These are phyloP conservation scores for Hypoxylon sp. DNA, from an alignment of 2,329 filamentous ascomycete species.

Conservation along the genomic window DNA sequence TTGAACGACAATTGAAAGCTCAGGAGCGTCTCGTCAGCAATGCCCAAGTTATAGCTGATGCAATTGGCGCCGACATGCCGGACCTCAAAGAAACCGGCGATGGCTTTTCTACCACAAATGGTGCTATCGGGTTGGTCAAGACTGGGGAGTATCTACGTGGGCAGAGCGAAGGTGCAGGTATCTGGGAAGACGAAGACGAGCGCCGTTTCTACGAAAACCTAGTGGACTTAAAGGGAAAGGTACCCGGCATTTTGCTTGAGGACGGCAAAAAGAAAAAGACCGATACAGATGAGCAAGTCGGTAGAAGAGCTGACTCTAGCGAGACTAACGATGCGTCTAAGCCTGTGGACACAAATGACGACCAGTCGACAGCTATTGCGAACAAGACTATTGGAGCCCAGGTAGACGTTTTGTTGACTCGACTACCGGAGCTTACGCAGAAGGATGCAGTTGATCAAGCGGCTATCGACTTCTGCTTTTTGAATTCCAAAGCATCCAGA, in stretches of 20 bases:
- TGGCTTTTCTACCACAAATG: slow-evolving; percentile 69
- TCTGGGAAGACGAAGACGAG: slow-evolving; percentile 99
- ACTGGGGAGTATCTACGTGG: slow-evolving; percentile 91
- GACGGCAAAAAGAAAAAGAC: slow-evolving; percentile 93
- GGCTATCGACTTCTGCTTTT: slow-evolving; percentile 95
- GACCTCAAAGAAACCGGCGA: slow-evolving; percentile 86
- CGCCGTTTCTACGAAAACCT: slow-evolving; percentile 97
- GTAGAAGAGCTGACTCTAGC: slow-evolving; percentile 72
- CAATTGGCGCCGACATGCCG: slow-evolving; percentile 90
- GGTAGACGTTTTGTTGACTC: slow-evolving; percentile 87
- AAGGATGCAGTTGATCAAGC: slow-evolving; percentile 93
- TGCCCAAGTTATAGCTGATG: slow-evolving; percentile 89
- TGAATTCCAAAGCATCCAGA: slow-evolving; percentile 97
- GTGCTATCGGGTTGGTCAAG: slow-evolving; percentile 91
- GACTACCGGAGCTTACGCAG: slow-evolving; percentile 88
- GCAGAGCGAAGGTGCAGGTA: slow-evolving; percentile 88
- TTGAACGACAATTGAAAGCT: slow-evolving; percentile 90
- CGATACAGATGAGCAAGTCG: slow-evolving; percentile 82
- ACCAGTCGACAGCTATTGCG: slow-evolving; percentile 90
- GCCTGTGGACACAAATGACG: slow-evolving; percentile 66
- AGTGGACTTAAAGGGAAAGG: slow-evolving; percentile 93
- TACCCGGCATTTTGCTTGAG: slow-evolving; percentile 91
- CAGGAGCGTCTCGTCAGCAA: slow-evolving; percentile 92
- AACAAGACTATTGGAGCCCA: slow-evolving; percentile 98
- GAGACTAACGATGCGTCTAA: slow-evolving; percentile 63